These are phyloP conservation scores for Taphrina betulina DNA, from an alignment of 1,139 yeast species.

Conservation along the genomic window DNA sequence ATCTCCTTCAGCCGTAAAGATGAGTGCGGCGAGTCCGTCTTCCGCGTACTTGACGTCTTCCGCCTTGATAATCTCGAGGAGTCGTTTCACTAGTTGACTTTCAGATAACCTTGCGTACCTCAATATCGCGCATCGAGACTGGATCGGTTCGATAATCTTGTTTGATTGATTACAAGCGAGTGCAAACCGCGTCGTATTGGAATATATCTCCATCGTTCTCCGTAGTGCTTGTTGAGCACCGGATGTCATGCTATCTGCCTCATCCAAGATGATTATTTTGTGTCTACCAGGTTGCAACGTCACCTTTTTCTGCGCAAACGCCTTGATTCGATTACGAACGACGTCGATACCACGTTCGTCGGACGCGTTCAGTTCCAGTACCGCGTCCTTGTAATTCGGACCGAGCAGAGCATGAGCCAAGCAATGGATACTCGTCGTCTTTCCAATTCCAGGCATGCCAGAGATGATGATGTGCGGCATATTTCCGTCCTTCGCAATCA, in stretches of 20 bases:
- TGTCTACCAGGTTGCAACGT: slow-evolving; percentile 73
- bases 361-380: slow-evolving; percentile 88
- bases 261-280: slow-evolving; percentile 86
- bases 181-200: slow-evolving; percentile 92
- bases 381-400: slow-evolving; percentile 71
- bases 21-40: slow-evolving; percentile 88
- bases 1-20: slow-evolving; percentile 98
- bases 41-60: slow-evolving; percentile 79
- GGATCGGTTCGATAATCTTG: slow-evolving; percentile 94
- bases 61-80: slow-evolving; percentile 65
- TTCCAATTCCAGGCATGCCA: slow-evolving; percentile 94
- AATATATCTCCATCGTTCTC: slow-evolving; percentile 94
- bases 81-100: slow-evolving; percentile 75
- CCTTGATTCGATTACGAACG: slow-evolving; percentile 87
- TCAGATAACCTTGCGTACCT: slow-evolving; percentile 79
- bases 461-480: slow-evolving; percentile 89
- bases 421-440: slow-evolving; percentile 90
- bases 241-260: slow-evolving; percentile 97
- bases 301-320: slow-evolving; percentile 90
- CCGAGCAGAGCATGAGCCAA: slow-evolving; percentile 83
- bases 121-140: slow-evolving; percentile 92
- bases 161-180: slow-evolving; percentile 95
- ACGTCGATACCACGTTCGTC: slow-evolving; percentile 93
- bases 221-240: slow-evolving; percentile 98
- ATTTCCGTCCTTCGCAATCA: slow-evolving; percentile 88